Evolutionary conservation across 805 yeast genomes (phyloP).

Genomic region (Cyberlindnera mycetangii): DNA sequence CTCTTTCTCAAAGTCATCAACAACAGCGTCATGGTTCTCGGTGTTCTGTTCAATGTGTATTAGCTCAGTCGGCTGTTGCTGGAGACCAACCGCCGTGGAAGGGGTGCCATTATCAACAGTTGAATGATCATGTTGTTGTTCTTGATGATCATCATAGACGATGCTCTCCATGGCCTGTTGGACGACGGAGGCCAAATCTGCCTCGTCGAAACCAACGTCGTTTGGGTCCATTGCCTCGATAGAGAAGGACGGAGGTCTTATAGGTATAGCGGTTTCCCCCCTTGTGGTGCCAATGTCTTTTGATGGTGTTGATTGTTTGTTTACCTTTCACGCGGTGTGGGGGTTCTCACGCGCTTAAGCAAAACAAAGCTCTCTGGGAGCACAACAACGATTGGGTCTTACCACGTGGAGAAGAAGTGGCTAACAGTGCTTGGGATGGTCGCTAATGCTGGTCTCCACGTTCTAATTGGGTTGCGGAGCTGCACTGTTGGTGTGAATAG

Average conservation of each 20-base stretch:
- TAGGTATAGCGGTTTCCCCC: too few species aligned
- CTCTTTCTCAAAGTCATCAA: conserved; percentile 25
- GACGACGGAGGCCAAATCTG: conserved; percentile 37
- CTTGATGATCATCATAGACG: conserved; percentile 9
- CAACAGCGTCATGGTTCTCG: conserved; percentile 2
- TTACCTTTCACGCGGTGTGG: conserved; percentile 14
- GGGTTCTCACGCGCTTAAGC: conserved; percentile 1
- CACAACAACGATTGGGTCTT: not conserved
- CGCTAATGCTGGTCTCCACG: not conserved
- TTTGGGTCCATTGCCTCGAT: conserved; percentile 3
- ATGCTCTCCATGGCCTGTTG: conserved; percentile 36
- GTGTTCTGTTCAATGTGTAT: not conserved
- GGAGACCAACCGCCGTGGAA: not conserved
- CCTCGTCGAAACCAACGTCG: conserved; percentile 23
- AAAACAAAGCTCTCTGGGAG: not conserved
- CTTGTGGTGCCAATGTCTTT: too few species aligned
- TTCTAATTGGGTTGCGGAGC: not conserved
- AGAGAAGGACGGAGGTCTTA: not conserved
- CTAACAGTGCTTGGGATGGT: not conserved
- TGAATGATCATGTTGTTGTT: conserved; percentile 2
- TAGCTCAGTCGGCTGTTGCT: not conserved
- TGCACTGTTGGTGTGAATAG: not conserved
- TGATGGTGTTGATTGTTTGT: conserved; percentile 9
- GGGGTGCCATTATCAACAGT: not conserved
- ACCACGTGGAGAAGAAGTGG: not conserved